Evolutionary conservation across 2,329 filamentous ascomycete species (phyloP).

Genomic region (Helicocarpus griseus): DNA sequence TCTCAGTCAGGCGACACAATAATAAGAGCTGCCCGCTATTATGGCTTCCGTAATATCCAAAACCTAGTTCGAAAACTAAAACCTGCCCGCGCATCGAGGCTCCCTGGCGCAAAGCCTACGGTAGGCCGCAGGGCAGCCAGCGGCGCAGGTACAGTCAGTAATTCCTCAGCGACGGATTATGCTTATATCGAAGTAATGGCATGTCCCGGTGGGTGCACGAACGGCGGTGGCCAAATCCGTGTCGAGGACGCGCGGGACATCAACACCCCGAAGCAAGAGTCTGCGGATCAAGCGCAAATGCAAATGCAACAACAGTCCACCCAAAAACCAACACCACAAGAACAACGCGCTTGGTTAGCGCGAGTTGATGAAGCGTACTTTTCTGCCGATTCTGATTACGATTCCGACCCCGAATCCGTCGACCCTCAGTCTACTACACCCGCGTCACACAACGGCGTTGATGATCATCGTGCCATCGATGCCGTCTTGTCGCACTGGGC

Average conservation of each 20-base stretch:
- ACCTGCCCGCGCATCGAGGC: conserved; percentile 64
- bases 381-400: conserved; percentile 55
- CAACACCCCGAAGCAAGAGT: conserved; percentile 7
- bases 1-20: conserved; percentile 48
- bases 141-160: conserved; percentile 11
- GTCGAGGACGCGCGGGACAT: conserved; percentile 57
- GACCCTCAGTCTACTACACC: conserved; percentile 17
- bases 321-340: conserved; percentile 58
- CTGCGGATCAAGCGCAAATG: conserved; percentile 13
- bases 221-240: conserved; percentile 92
- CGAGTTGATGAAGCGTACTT: conserved; percentile 86
- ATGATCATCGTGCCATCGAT: conserved; percentile 20
- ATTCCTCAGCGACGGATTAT: conserved; percentile 49
- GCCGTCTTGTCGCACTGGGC: conserved; percentile 68
- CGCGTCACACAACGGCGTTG: conserved; percentile 18
- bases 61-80: conserved; percentile 91
- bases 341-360: conserved; percentile 78
- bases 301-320: conserved; percentile 18
- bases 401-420: conserved; percentile 24
- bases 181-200: conserved; percentile 99
- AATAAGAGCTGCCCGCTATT: conserved; percentile 80
- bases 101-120: conserved; percentile 59
- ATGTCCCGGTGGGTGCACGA: conserved; percentile 96
- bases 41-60: conserved; percentile 96
- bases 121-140: conserved; percentile 21